Conservation (phyloP, 768 basidiomycete genomes). For the Suillus spraguei region DNA sequence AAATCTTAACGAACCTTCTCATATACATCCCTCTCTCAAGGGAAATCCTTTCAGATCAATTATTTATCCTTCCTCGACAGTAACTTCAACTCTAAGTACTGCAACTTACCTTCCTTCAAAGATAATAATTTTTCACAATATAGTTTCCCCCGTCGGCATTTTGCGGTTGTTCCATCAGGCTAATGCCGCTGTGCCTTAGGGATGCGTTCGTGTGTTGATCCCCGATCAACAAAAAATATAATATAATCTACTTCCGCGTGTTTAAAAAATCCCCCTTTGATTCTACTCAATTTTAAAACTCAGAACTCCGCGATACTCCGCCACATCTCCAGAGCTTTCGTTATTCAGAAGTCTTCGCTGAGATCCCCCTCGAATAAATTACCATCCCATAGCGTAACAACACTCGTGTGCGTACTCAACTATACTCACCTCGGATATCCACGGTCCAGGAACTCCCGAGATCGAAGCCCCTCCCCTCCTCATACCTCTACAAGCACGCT, state of each 20-base stretch:
- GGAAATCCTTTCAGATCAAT: conserved; percentile 2
- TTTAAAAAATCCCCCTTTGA: conserved; percentile 16
- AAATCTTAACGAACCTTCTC: conserved; percentile 31
- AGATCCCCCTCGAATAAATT: conserved; percentile 8
- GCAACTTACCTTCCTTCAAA: neutral
- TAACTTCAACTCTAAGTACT: neutral
- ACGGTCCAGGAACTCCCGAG: neutral
- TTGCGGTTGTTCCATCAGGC: conserved; percentile 29
- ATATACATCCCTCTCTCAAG: too few species aligned
- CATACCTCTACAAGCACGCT: neutral
- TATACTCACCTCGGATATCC: conserved; percentile 13
- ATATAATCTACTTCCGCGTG: conserved; percentile 36
- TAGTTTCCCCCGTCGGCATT: conserved; percentile 28
- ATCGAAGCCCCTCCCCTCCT: too few species aligned
- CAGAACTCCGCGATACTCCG: conserved; percentile 32
- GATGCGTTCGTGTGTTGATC: conserved; percentile 53
- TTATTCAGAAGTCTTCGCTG: conserved; percentile 23
- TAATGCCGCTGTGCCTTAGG: conserved; percentile 32
- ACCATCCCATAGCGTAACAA: too few species aligned
- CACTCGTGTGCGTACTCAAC: too few species aligned
- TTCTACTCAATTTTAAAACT: conserved; percentile 19
- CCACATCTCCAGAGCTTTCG: conserved; percentile 11
- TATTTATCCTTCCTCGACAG: neutral
- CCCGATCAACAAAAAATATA: conserved; percentile 53
- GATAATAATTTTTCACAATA: conserved; percentile 12